These are phyloP conservation scores for Puccinia polysora DNA, from an alignment of 1,284 basidiomycete species.

Conservation along the genomic window DNA sequence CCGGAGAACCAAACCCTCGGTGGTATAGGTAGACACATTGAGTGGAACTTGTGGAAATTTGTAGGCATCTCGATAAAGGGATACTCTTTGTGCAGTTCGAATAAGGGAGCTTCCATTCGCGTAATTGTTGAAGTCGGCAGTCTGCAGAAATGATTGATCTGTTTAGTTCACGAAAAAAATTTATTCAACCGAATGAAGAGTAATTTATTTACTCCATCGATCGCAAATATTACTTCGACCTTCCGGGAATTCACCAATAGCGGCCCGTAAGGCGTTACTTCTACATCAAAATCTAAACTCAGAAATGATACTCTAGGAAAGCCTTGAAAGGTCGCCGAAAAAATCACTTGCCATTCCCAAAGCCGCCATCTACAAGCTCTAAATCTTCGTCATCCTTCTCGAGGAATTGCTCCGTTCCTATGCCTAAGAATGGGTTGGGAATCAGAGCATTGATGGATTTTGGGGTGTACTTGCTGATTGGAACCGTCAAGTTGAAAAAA, in stretches of 20 bases:
- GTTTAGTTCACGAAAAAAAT: too few relatives aligned
- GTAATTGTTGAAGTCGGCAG: constrained; percentile 30
- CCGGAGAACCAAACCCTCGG: constrained; percentile 21
- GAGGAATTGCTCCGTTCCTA: constrained; percentile 19
- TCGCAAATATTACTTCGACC: constrained; percentile 33
- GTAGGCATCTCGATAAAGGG: constrained; percentile 7
- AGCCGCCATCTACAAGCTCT: constrained; percentile 32
- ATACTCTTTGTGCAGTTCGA: constrained; percentile 17
- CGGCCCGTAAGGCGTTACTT: constrained; percentile 35
- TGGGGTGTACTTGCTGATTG: constrained; percentile 16
- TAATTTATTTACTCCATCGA: constrained; percentile 40
- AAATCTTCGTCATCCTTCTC: constrained; percentile 16
- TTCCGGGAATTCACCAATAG: constrained; percentile 19
- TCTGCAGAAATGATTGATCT: too few relatives aligned
- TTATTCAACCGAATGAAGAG: not conserved
- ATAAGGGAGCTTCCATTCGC: constrained; percentile 41
- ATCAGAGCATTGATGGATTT: constrained; percentile 23
- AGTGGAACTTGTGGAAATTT: constrained; percentile 40
- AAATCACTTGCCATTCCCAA: constrained; percentile 27
- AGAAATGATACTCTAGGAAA: not conserved
- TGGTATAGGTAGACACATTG: constrained; percentile 25
- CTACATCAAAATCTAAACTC: too few relatives aligned
- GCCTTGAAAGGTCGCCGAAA: not conserved
- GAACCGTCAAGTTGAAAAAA: constrained; percentile 20
- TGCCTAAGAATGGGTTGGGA: constrained; percentile 38